Evolutionary conservation across 176 grass and related monocot genomes (phyloP).

Genomic region (Juncus effusus): DNA sequence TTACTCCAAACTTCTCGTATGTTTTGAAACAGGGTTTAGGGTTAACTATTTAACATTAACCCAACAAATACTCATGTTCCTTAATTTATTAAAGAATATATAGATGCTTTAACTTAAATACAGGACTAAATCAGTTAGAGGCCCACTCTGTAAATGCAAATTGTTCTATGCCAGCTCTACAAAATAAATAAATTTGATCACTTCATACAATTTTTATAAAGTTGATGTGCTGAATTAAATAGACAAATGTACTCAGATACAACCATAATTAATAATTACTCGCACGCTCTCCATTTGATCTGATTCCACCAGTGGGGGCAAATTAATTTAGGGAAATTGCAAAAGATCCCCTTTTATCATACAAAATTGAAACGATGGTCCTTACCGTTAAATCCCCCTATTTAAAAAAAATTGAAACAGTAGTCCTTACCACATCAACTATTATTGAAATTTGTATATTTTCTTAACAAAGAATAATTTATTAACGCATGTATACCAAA

Average conservation of each 20-base stretch:
- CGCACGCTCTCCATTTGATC: not conserved
- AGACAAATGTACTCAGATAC: not conserved
- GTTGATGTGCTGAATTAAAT: constrained; percentile 2
- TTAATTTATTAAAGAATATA: constrained; percentile 15
- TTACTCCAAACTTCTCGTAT: too few relatives aligned
- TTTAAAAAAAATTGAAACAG: too few relatives aligned
- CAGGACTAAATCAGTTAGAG: constrained; percentile 12
- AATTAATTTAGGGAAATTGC: too few relatives aligned
- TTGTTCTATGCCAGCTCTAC: constrained; percentile 17
- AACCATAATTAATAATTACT: not conserved
- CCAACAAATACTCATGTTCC: not conserved
- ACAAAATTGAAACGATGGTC: not conserved
- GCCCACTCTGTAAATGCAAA: not conserved
- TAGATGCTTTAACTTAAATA: constrained; percentile 22
- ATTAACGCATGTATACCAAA: too few relatives aligned
- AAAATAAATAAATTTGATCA: not conserved
- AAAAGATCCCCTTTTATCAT: not conserved
- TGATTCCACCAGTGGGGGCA: not conserved
- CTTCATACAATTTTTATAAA: not conserved
- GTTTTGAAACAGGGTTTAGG: too few relatives aligned
- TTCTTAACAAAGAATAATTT: too few relatives aligned
- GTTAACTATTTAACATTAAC: too few relatives aligned
- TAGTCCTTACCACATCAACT: too few relatives aligned
- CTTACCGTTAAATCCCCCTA: too few relatives aligned
- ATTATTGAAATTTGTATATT: too few relatives aligned